Base-by-base conservation (phyloP, 2,329 filamentous ascomycete genomes). In the Hypoxylon sp. region DNA sequence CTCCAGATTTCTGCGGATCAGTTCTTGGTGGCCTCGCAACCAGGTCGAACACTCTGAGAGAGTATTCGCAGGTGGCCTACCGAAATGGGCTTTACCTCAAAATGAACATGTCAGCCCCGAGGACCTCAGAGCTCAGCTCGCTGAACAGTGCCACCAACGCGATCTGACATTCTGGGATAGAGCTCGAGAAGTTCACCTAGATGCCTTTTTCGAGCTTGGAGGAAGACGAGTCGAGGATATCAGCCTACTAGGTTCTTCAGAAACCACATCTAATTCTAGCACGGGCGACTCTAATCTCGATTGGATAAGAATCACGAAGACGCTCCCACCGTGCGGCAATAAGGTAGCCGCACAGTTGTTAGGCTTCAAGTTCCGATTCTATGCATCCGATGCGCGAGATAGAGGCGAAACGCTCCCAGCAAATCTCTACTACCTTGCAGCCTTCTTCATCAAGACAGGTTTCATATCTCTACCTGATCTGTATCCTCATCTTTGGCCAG, bases 341-440 rank as follows among this genome's bases (percentile, higher is more conserved):
- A 89, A 91, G 47, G 93, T 97, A 65, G 96, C 96, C 0, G 97
- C 97, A 31, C 96, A 98, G 78, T 87, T 99, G 3, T 89, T 99
- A 13, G 96, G 96, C 3, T 99, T 99, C 86, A 99, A 99, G 81
- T 87, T 99, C 55, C 92, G 93, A 13, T 99, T 97, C 80, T 99
- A 99, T 77, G 92, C 93, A 44, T 97, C 94, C 0, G 85, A 90
- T 29, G 90, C 92, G 37, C 89, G 95, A 62, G 89, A 93, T 66
- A 87, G 90, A 59, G 84, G 87, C 0, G 96, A 98, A 75, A 86
- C 90, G 2, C 85, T 98, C 1, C 96, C 96, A 0, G 93, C 96
- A 42, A 99, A 99, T 74, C 85, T 99, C 2, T 93, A 98, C 31
- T 97, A 96, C 73, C 87, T 99, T 17, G 92, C 94, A 0, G 94